A percentile compares a stretch with the other conserved stretches of the same genome.
Evolutionary conservation across 148 eudicot species (phyloP).

Genomic region (Camellia japonica): DNA sequence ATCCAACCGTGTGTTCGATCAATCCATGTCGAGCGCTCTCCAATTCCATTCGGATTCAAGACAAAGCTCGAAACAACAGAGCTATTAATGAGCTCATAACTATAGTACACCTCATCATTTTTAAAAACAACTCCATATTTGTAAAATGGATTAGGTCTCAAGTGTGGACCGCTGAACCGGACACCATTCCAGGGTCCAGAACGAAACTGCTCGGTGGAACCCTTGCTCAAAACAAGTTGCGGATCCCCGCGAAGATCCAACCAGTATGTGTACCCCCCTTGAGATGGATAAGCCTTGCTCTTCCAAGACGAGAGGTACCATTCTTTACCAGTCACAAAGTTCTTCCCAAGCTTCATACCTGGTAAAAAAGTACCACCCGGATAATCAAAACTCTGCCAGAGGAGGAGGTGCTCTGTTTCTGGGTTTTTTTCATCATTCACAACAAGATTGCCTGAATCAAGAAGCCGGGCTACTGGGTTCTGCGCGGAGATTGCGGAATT

Average conservation of each 20-base stretch:
- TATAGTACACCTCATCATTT: conserved; percentile 5
- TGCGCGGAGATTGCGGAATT: not conserved
- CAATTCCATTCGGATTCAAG: conserved; percentile 10
- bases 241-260: conserved; percentile 11
- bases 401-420: not conserved
- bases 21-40: conserved; percentile 18
- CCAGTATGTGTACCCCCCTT: not conserved
- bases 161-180: conserved; percentile 16
- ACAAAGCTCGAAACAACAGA: conserved; percentile 4
- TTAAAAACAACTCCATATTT: not conserved
- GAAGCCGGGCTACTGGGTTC: not conserved
- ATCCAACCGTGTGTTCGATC: conserved; percentile 10
- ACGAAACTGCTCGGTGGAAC: not conserved
- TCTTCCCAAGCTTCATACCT: not conserved
- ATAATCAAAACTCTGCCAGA: conserved; percentile 6
- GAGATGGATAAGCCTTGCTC: conserved; percentile 23
- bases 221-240: not conserved
- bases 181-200: conserved; percentile 31
- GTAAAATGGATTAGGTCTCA: not conserved
- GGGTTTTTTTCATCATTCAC: not conserved
- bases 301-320: conserved; percentile 21
- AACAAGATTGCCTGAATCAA: not conserved
- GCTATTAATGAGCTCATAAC: not conserved
- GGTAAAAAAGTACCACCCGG: not conserved
- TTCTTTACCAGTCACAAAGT: not conserved